Evolutionary conservation across 2,329 filamentous ascomycete species (phyloP), one percentile per base, ranked within the genome.

Genomic region (Botrytis elliptica): DNA sequence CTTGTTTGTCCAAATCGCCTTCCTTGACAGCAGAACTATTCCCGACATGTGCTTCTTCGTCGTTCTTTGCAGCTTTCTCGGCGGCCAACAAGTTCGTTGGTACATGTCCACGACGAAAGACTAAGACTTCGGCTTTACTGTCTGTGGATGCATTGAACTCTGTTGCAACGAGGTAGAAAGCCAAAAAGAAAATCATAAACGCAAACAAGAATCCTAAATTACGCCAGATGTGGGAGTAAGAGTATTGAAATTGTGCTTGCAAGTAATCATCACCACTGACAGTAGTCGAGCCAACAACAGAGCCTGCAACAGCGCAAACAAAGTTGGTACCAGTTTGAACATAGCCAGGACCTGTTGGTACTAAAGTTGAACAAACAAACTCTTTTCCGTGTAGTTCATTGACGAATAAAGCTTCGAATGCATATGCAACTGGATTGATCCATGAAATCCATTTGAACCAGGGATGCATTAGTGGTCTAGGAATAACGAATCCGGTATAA

Each of bases 361-460:
- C 80, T 3, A 81, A 55, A 20, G 72, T 70, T 4, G 78, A 79
- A 57, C 88, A 87, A 93, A 90, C 40, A 95, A 86, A 0, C 89
- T 85, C 81, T 95, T 92, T 79, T 94, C 97, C 1, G 89, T 89
- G 77, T n/a, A 97, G 96, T 82, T 97, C 94, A 82, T 97, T 97
- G 76, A 93, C 88, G 86, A 95, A 91, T 36, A 97, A 86, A 0
- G 90, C 85, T 81, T 97, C 93, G 79, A 97, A 97, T 0, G 90
- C 89, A 76, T 97, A 97, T 1, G 89, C 89, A 14, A 97, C 87
- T 2, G 79, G 79, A 72, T 81, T 80, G 29, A 81, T 79, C 75
- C 93, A 95, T 80, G 91, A 91, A 76, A 97, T 89, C 55, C 57
- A 74, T 52, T 73, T 89, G 79, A 90, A 91, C 86, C 77, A 92